Percentiles rank a stretch among this genome's conserved stretches.
phyloP scores from a whole-genome alignment of 1,284 basidiomycete species.

The Afroboletus lepidellus region DNA sequence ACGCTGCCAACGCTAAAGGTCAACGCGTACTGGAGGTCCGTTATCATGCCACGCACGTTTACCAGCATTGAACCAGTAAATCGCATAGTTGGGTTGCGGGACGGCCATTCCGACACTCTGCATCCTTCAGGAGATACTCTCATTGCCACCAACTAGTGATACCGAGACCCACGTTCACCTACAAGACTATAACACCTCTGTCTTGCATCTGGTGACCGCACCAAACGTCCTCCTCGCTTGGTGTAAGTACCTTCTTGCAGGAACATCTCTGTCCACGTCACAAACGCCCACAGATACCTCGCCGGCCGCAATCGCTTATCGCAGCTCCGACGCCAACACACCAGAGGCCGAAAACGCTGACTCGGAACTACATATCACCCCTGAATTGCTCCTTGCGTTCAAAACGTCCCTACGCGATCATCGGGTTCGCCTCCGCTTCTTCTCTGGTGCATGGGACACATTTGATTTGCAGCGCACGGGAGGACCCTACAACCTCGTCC shows the following conservation, averaged over 20 bases:
- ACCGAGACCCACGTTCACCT: conserved; percentile 66
- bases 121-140: conserved; percentile 65
- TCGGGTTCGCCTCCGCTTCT: conserved; percentile 70
- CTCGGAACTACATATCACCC: conserved; percentile 59
- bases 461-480: conserved; percentile 37
- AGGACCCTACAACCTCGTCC: conserved; percentile 62
- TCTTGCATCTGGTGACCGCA: conserved; percentile 80
- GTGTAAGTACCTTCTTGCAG: conserved; percentile 57
- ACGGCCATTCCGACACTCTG: conserved; percentile 84
- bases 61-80: background rate
- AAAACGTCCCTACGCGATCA: conserved; percentile 49
- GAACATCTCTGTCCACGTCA: background rate
- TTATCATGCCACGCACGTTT: conserved; percentile 15
- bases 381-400: conserved; percentile 67
- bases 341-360: conserved; percentile 13
- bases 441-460: conserved; percentile 78
- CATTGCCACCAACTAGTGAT: conserved; percentile 22
- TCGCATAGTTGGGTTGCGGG: conserved; percentile 79
- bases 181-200: conserved; percentile 91
- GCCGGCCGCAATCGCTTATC: conserved; percentile 21
- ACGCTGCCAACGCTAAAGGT: conserved; percentile 34
- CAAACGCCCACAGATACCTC: conserved; percentile 27
- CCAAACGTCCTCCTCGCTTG: conserved; percentile 88
- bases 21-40: conserved; percentile 64
- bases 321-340: conserved; percentile 7